Evolutionary conservation across 2,329 filamentous ascomycete species (phyloP).

Genomic region (Sporothrix euskadiensis): DNA sequence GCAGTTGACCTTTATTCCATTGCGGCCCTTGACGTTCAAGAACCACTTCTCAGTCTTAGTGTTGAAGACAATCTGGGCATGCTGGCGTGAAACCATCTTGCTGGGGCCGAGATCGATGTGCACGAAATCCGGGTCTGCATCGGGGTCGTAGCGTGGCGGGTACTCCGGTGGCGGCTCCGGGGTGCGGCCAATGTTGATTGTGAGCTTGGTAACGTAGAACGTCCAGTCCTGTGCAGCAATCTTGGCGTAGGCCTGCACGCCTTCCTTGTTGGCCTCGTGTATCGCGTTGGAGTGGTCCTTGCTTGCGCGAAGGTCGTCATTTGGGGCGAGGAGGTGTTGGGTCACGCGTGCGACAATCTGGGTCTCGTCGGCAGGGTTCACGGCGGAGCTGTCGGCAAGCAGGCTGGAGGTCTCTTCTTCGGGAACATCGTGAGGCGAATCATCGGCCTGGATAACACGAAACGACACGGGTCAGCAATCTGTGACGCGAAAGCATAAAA

Average conservation of each 20-base stretch:
- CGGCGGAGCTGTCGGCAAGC: slow-evolving; percentile 44
- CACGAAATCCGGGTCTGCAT: slow-evolving; percentile 55
- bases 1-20: slow-evolving; percentile 84
- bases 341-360: slow-evolving; percentile 58
- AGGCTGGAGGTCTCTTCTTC: slow-evolving; percentile 50
- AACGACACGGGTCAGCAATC: slow-evolving; percentile 7
- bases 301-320: slow-evolving; percentile 58
- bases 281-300: slow-evolving; percentile 64
- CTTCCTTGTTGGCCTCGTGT: slow-evolving; percentile 61
- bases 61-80: slow-evolving; percentile 74
- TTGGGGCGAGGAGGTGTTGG: slow-evolving; percentile 50
- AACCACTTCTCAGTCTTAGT: slow-evolving; percentile 72
- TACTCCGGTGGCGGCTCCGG: slow-evolving; percentile 50
- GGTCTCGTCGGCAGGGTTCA: slow-evolving; percentile 52
- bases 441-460: slow-evolving; percentile 41
- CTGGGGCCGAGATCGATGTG: slow-evolving; percentile 88
- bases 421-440: slow-evolving; percentile 47
- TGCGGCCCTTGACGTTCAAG: slow-evolving; percentile 84
- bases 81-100: slow-evolving; percentile 76
- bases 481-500: neutral
- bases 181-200: slow-evolving; percentile 73
- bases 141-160: slow-evolving; percentile 46
- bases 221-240: slow-evolving; percentile 81
- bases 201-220: slow-evolving; percentile 75
- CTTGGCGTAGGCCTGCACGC: slow-evolving; percentile 76